Evolutionary conservation across 2,329 filamentous ascomycete genomes (phyloP).

Genomic region (Alternaria sp.): DNA sequence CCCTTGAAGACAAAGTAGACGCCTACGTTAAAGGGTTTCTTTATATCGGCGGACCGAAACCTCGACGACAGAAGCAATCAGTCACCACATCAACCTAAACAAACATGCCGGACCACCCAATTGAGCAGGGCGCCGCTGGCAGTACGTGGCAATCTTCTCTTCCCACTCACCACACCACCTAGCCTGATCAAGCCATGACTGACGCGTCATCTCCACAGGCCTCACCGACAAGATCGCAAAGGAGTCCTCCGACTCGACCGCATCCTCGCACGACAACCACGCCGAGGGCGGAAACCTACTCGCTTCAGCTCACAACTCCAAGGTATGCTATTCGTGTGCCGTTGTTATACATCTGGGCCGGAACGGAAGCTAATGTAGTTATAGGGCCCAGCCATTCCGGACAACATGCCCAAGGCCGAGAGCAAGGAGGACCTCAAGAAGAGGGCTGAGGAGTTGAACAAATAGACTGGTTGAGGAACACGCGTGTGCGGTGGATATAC

Average conservation of each 20-base stretch:
- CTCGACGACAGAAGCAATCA: constrained; percentile 6
- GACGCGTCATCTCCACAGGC: constrained; percentile 32
- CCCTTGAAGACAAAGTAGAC: constrained; percentile 4
- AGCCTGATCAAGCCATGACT: not conserved
- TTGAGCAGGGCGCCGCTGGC: constrained; percentile 49
- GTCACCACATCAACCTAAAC: constrained; percentile 19
- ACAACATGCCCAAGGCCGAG: constrained; percentile 53
- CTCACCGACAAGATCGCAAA: constrained; percentile 56
- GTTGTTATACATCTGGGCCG: not conserved
- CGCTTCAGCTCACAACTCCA: constrained; percentile 51
- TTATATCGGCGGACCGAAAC: constrained; percentile 8
- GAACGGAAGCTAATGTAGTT: constrained; percentile 11
- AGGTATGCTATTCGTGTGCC: constrained; percentile 31
- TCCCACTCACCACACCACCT: not conserved
- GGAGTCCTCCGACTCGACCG: constrained; percentile 52
- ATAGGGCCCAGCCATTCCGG: constrained; percentile 54
- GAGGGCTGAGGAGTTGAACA: constrained; percentile 59
- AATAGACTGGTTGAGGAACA: constrained; percentile 34
- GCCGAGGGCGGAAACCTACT: constrained; percentile 42
- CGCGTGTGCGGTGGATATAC: not conserved
- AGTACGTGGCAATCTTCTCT: constrained; percentile 38
- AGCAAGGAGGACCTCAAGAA: constrained; percentile 59
- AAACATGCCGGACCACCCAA: constrained; percentile 52
- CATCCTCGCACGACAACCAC: constrained; percentile 46
- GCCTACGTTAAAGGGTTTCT: constrained; percentile 11